A percentile compares a stretch with the other conserved stretches of the same genome.
Evolutionary conservation across 257 asterid genomes (phyloP).

Genomic region (Petunia axillaris): DNA sequence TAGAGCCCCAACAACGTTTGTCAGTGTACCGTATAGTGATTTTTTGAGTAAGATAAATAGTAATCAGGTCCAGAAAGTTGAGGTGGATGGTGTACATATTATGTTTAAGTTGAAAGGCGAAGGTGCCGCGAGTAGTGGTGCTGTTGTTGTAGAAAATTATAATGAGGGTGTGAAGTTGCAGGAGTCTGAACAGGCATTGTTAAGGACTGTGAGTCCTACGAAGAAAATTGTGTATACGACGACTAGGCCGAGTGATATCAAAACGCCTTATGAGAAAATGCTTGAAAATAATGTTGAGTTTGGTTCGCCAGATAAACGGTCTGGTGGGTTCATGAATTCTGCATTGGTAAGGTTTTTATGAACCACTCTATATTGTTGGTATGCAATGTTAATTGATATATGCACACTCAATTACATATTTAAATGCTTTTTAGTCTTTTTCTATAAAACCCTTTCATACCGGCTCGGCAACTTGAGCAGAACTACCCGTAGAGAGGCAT

Average conservation of each 20-base stretch:
- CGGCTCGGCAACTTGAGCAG: slow-evolving; percentile 3
- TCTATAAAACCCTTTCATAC: not conserved
- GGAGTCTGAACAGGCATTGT: slow-evolving; percentile 63
- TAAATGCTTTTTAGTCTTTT: not conserved
- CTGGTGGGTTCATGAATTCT: slow-evolving; percentile 94
- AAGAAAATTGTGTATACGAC: slow-evolving; percentile 80
- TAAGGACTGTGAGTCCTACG: slow-evolving; percentile 68
- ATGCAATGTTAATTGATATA: not conserved
- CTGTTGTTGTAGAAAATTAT: slow-evolving; percentile 45
- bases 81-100: slow-evolving; percentile 95
- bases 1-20: slow-evolving; percentile 57
- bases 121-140: slow-evolving; percentile 31
- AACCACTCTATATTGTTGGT: not conserved
- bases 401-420: not conserved
- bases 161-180: slow-evolving; percentile 55
- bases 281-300: slow-evolving; percentile 91
- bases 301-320: slow-evolving; percentile 96
- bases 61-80: slow-evolving; percentile 88
- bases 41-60: slow-evolving; percentile 75
- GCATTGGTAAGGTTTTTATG: slow-evolving; percentile 77
- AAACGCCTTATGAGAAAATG: slow-evolving; percentile 95
- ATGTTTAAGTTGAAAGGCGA: slow-evolving; percentile 88
- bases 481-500: not conserved
- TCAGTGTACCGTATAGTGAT: slow-evolving; percentile 89
- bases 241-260: slow-evolving; percentile 87